phyloP scores from a whole-genome alignment of 2,329 filamentous ascomycete species.

The Scorias spongiosa region DNA sequence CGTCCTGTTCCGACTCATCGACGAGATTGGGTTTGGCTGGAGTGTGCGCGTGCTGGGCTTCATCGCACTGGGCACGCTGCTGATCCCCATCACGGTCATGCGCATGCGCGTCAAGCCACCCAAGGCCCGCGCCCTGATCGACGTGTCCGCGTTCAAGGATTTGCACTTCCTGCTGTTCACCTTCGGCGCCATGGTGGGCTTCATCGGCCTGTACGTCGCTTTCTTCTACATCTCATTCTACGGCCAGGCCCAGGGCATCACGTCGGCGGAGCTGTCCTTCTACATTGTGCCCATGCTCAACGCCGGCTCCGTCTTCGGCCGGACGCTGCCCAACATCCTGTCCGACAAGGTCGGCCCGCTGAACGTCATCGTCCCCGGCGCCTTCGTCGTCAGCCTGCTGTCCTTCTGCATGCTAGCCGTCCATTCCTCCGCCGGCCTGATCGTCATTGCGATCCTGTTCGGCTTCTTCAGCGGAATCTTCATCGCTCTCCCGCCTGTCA shows the following conservation, averaged over 20 bases:
- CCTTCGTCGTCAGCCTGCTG: slow-evolving; percentile 30
- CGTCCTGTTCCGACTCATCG: slow-evolving; percentile 31
- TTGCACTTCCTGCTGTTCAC: slow-evolving; percentile 23
- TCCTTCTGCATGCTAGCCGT: slow-evolving; percentile 45
- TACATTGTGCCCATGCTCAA: slow-evolving; percentile 24
- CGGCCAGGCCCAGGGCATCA: slow-evolving; percentile 12
- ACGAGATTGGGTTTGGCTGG: slow-evolving; percentile 37
- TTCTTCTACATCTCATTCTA: slow-evolving; percentile 32
- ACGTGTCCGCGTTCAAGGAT: slow-evolving; percentile 27
- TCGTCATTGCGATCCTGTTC: slow-evolving; percentile 18
- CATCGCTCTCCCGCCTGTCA: slow-evolving; percentile 21
- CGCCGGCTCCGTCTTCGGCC: slow-evolving; percentile 19
- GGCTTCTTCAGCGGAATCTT: slow-evolving; percentile 25
- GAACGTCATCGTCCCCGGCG: slow-evolving; percentile 40
- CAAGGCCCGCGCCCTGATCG: slow-evolving; percentile 27
- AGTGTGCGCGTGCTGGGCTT: slow-evolving; percentile 34
- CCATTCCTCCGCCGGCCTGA: slow-evolving; percentile 13
- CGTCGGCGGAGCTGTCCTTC: slow-evolving; percentile 14
- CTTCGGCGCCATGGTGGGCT: slow-evolving; percentile 16
- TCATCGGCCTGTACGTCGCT: slow-evolving; percentile 27
- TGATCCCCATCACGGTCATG: slow-evolving; percentile 9
- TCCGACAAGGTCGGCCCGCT: slow-evolving; percentile 42
- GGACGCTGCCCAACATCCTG: slow-evolving; percentile 33
- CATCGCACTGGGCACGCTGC: slow-evolving; percentile 20
- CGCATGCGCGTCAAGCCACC: slow-evolving; percentile 16